Evolutionary conservation across 2,329 filamentous ascomycete species (phyloP).

Genomic region (Phyllosticta capitalensis): DNA sequence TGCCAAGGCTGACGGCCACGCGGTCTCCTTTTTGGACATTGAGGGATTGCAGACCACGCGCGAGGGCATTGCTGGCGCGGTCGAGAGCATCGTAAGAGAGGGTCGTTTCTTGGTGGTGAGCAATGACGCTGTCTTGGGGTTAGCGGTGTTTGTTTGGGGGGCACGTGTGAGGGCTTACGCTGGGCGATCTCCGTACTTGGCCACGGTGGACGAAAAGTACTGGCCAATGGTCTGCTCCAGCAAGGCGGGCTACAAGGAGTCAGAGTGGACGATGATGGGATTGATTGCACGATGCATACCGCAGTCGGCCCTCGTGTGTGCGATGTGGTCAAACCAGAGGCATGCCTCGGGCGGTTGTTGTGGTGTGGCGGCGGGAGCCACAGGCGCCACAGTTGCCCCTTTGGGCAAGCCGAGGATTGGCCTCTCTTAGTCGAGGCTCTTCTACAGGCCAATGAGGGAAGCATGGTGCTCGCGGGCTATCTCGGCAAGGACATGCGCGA

Average conservation of each 20-base stretch:
- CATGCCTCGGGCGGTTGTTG: constrained; percentile 13
- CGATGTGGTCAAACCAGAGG: constrained; percentile 20
- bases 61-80: constrained; percentile 63
- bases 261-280: background rate
- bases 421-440: background rate
- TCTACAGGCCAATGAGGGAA: background rate
- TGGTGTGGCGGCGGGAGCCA: background rate
- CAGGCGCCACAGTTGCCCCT: background rate
- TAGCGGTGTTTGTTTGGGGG: background rate
- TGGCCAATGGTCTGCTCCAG: constrained; percentile 60
- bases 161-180: constrained; percentile 35
- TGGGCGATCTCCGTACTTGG: constrained; percentile 52
- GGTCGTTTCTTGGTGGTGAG: constrained; percentile 50
- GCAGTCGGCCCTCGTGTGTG: constrained; percentile 24
- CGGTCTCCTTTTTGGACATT: constrained; percentile 75
- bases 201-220: constrained; percentile 60
- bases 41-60: constrained; percentile 56
- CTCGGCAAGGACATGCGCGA: background rate
- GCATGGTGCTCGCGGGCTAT: background rate
- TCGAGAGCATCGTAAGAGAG: constrained; percentile 72
- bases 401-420: background rate
- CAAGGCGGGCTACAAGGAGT: constrained; percentile 48
- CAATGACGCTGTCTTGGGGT: constrained; percentile 41
- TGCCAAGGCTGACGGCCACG: constrained; percentile 79
- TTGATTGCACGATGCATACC: constrained; percentile 16